Percentiles rank a stretch among this genome's conserved stretches.
phyloP scores from a whole-genome alignment of 2,329 filamentous ascomycete species.

The Biscogniauxia sp. region DNA sequence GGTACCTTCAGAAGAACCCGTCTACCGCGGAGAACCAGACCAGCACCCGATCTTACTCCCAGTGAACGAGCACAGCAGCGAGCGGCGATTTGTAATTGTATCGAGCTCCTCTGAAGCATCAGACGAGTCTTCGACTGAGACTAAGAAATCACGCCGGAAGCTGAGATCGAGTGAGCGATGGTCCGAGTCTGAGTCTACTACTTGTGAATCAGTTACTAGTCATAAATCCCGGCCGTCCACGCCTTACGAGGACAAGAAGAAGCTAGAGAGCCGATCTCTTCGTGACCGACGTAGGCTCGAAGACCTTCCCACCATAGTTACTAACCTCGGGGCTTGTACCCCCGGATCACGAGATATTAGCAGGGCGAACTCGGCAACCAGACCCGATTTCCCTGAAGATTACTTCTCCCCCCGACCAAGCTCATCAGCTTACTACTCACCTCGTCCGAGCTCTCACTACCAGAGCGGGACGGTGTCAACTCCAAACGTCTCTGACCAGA shows the following conservation, averaged over 20 bases:
- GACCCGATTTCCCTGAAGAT: constrained; percentile 32
- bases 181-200: constrained; percentile 19
- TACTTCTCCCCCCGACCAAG: constrained; percentile 31
- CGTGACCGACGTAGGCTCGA: constrained; percentile 27
- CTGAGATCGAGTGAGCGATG: constrained; percentile 17
- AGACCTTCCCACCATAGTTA: constrained; percentile 32
- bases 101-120: constrained; percentile 35
- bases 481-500: constrained; percentile 41
- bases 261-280: constrained; percentile 18
- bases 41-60: constrained; percentile 67
- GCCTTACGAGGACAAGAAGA: constrained; percentile 28
- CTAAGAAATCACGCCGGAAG: constrained; percentile 16
- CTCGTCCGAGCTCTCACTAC: constrained; percentile 19
- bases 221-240: constrained; percentile 38
- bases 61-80: constrained; percentile 57
- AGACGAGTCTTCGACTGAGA: constrained; percentile 21
- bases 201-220: constrained; percentile 43
- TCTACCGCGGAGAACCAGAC: constrained; percentile 62
- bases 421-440: constrained; percentile 6
- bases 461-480: constrained; percentile 43
- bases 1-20: constrained; percentile 51
- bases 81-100: constrained; percentile 65
- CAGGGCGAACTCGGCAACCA: constrained; percentile 26
- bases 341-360: constrained; percentile 18
- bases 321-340: constrained; percentile 17